Conservation (phyloP, 331 rosid genomes). For the Telfairia occidentalis region DNA sequence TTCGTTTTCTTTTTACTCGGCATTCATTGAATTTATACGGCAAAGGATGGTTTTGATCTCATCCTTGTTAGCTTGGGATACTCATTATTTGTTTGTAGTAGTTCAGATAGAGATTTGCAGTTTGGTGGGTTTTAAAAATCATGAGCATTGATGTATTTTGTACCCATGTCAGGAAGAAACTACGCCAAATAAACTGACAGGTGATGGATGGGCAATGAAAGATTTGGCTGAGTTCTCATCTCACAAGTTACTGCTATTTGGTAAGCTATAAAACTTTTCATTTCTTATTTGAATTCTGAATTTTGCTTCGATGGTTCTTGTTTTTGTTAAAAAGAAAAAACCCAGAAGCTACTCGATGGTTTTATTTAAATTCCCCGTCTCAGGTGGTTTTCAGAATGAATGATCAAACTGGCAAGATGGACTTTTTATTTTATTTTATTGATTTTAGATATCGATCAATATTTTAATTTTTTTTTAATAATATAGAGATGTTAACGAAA, state of each 20-base stretch:
- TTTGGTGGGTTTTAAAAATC: constrained; percentile 1
- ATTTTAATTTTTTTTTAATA: no score
- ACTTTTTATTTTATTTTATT: no score
- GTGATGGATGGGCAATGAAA: background rate
- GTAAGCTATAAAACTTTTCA: background rate
- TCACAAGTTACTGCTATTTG: background rate
- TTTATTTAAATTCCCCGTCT: no score
- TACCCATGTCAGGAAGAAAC: background rate
- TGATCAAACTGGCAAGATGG: no score
- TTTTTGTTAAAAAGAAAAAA: no score
- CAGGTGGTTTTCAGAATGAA: no score
- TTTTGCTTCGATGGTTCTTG: no score
- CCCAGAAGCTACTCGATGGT: no score
- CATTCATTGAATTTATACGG: constrained; percentile 5
- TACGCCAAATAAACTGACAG: background rate
- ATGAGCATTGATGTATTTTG: background rate
- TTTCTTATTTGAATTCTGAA: background rate
- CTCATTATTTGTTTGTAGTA: constrained; percentile 9
- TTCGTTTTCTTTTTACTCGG: background rate
- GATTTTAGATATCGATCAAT: no score
- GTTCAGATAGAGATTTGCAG: constrained; percentile 9
- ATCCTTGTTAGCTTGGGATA: constrained; percentile 4
- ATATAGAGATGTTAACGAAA: no score
- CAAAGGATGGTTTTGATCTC: constrained; percentile 11
- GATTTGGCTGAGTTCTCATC: background rate